Percentiles rank a stretch among this genome's conserved stretches.
Conservation (phyloP, 176 grass and related monocot genomes). For the Leersia perrieri region DNA sequence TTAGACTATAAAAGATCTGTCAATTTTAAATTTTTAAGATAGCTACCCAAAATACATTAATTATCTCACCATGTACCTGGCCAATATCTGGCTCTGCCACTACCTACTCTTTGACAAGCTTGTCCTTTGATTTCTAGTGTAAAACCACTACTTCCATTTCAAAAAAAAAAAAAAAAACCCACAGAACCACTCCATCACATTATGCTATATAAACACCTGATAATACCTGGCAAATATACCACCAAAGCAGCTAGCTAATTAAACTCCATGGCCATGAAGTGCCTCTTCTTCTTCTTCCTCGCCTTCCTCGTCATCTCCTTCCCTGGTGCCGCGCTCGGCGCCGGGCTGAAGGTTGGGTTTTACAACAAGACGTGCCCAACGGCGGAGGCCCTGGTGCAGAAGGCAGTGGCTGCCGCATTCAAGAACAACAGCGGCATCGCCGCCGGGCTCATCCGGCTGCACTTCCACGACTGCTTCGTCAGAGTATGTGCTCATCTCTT, state of each 20-base stretch:
- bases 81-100: neutral
- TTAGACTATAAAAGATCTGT: neutral
- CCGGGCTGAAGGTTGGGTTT: conserved; percentile 55
- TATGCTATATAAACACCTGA: conserved; percentile 19
- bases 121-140: neutral
- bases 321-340: neutral
- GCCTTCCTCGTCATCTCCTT: conserved; percentile 15
- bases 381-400: conserved; percentile 52
- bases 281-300: neutral
- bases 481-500: conserved; percentile 6
- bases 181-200: too few relatives aligned
- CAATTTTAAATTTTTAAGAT: neutral
- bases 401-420: conserved; percentile 52
- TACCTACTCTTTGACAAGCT: neutral
- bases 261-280: neutral
- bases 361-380: conserved; percentile 47
- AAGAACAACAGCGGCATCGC: conserved; percentile 50
- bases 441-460: conserved; percentile 66
- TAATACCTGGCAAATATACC: neutral
- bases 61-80: neutral
- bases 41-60: neutral
- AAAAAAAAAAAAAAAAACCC: too few relatives aligned
- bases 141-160: too few relatives aligned
- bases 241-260: neutral
- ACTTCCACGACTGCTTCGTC: conserved; percentile 89